Conservation (phyloP, 1,284 basidiomycete genomes). For the Mycena sp. region DNA sequence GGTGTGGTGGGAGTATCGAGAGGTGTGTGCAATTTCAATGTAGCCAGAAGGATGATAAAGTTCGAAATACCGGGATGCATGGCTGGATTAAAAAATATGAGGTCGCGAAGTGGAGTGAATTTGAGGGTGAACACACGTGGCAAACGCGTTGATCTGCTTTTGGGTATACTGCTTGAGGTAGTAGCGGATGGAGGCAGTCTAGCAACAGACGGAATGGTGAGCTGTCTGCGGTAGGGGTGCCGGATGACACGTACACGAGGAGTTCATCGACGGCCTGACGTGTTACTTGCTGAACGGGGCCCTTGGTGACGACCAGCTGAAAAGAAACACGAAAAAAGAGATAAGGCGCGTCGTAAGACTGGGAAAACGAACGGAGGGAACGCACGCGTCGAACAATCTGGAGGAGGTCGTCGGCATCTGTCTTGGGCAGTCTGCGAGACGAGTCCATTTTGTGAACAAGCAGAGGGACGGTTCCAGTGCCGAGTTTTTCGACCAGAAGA, state of each 20-base stretch:
- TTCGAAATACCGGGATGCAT: conserved; percentile 87
- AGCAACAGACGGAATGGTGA: conserved; percentile 36
- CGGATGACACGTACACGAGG: conserved; percentile 61
- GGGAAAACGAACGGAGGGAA: conserved; percentile 35
- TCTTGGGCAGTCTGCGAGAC: conserved; percentile 75
- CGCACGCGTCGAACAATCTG: conserved; percentile 79
- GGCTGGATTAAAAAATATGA: conserved; percentile 56
- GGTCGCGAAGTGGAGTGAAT: conserved; percentile 32
- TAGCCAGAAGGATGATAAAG: conserved; percentile 83
- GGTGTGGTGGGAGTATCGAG: conserved; percentile 84
- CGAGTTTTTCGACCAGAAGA: conserved; percentile 85
- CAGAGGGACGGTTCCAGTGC: conserved; percentile 76
- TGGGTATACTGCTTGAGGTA: conserved; percentile 77
- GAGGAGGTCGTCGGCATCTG: conserved; percentile 70
- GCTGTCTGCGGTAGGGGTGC: conserved; percentile 19
- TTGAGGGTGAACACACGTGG: conserved; percentile 68
- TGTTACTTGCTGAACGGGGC: conserved; percentile 61
- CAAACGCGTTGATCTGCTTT: conserved; percentile 87
- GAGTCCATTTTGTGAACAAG: conserved; percentile 89
- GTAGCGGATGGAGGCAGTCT: conserved; percentile 76
- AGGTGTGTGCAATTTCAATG: conserved; percentile 89
- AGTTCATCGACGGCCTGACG: conserved; percentile 78
- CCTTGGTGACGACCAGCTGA: conserved; percentile 69
- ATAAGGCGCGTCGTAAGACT: conserved; percentile 42
- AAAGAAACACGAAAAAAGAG: conserved; percentile 32